Conservation (phyloP, 1,284 basidiomycete genomes). For the Melampsora larici-populina region DNA sequence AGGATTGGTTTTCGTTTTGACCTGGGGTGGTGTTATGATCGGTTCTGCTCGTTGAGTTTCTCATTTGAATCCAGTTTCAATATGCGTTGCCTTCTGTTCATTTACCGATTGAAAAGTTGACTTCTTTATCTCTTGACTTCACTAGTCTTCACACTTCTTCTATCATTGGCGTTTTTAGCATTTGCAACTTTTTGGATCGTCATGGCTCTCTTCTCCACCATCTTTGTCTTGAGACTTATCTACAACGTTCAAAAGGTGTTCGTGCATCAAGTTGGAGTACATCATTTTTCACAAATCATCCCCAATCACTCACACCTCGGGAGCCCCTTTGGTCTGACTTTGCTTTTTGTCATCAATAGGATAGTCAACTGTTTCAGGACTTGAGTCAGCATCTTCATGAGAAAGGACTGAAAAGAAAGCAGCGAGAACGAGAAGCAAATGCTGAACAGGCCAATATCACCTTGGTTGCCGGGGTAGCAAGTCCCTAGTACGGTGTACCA, state of each 20-base stretch:
- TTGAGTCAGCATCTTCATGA: slow-evolving; percentile 6
- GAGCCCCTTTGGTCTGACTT: background rate
- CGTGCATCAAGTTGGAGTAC: slow-evolving; percentile 22
- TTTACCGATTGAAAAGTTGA: too few species aligned
- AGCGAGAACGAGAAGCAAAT: background rate
- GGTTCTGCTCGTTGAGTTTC: slow-evolving; percentile 33
- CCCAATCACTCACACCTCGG: background rate
- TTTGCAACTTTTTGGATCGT: slow-evolving; percentile 33
- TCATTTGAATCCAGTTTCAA: background rate
- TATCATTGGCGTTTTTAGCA: slow-evolving; percentile 26
- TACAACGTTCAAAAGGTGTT: slow-evolving; percentile 26
- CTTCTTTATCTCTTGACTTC: background rate
- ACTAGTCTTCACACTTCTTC: slow-evolving; percentile 18
- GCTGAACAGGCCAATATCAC: background rate
- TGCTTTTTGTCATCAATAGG: background rate
- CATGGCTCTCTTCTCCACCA: slow-evolving; percentile 16
- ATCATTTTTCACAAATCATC: background rate
- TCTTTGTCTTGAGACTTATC: slow-evolving; percentile 24
- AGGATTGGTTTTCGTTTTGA: slow-evolving; percentile 36
- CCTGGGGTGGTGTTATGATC: slow-evolving; percentile 33
- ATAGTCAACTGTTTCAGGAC: background rate
- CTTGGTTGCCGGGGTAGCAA: too few species aligned
- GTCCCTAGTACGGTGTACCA: too few species aligned
- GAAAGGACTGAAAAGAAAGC: background rate
- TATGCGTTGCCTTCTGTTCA: too few species aligned